Base-by-base conservation (phyloP, 257 asterid species). In the Linderniella brevidens region DNA sequence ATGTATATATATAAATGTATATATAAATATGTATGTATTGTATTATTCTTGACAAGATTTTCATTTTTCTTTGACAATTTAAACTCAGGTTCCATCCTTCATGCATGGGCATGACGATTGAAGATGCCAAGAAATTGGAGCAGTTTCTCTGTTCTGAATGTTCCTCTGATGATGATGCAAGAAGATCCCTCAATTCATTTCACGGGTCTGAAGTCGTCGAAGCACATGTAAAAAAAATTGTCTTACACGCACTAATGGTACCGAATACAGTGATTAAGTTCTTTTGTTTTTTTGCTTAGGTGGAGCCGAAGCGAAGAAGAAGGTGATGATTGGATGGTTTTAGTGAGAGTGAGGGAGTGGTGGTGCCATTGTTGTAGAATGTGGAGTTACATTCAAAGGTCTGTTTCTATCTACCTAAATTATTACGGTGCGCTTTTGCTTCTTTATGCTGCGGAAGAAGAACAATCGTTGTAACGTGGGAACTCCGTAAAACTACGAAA, bases 91-190 rank as follows among this genome's bases (percentile, higher is more conserved):
- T 83, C 66, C 95, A 83, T 62, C 95, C 93, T 65, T 65, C 70
- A 52, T 83, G 95, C 60, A 79, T 79, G 93, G 86, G 93, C 38
- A 77, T 79, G 95, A 58, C 68, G 52, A 79, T 79, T 54, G 94
- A 79, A 61, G 94, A 74, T 54, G 88, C 92, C 15, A 82, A 79
- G 64, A 82, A 71, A 60, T 63, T 82, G 75, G 94, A 82, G n/a
- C 77, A 63, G 52, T 82, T 79, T 70, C 35, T 82, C 70, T 83
- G 95, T 63, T 66, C 80, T 13, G 95, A 83, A 58, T 83, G 95
- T 64, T 70, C 90, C 41, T 77, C 87, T 0, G 92, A 83, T n/a
- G 93, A 83, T 37, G 95, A 77, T 9, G 49, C 69, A 41, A 79
- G 69, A 56, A 78, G 80, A 62, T 65, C 93, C 51, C 44, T 74